A percentile compares a stretch with the other conserved stretches of the same genome.
These are phyloP conservation scores for Pseudonitzschia pungens DNA, from an alignment of 108 stramenopile genomes.

Conservation along the genomic window DNA sequence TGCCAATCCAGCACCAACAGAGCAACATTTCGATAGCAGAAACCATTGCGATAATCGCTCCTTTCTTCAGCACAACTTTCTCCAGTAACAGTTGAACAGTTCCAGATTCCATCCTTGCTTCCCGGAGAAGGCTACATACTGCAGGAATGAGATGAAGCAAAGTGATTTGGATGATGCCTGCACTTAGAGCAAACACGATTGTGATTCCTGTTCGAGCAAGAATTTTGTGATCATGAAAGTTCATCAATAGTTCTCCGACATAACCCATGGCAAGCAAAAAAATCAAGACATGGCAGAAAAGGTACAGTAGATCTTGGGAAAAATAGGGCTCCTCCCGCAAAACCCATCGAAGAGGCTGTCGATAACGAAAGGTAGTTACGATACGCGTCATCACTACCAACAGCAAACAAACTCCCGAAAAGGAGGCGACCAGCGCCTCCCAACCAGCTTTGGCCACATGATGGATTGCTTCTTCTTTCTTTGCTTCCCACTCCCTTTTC, in stretches of 20 bases:
- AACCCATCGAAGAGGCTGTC: conserved; percentile 24
- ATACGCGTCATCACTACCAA: conserved; percentile 1
- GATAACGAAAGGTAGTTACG: conserved; percentile 12
- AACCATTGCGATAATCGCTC: conserved; percentile 14
- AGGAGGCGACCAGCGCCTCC: conserved; percentile 16
- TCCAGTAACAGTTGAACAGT: neutral
- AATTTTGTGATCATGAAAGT: conserved; percentile 4
- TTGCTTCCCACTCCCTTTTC: neutral
- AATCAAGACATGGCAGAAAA: conserved; percentile 15
- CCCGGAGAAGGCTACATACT: neutral
- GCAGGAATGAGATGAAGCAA: conserved; percentile 25
- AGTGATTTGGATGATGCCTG: conserved; percentile 17
- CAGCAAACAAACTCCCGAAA: conserved; percentile 13
- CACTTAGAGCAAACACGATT: conserved; percentile 20
- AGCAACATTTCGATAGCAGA: conserved; percentile 23
- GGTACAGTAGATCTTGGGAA: conserved; percentile 18
- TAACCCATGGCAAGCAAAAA: conserved; percentile 25
- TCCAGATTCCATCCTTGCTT: conserved; percentile 7
- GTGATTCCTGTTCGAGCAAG: conserved; percentile 10
- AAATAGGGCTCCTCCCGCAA: conserved; percentile 4
- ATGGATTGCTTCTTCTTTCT: conserved; percentile 17
- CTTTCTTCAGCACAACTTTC: conserved; percentile 12
- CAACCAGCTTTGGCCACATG: conserved; percentile 26
- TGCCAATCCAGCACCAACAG: conserved; percentile 16
- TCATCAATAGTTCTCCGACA: conserved; percentile 17